These are phyloP conservation scores for Tricholoma terreum DNA, from an alignment of 768 basidiomycete genomes.

Conservation along the genomic window DNA sequence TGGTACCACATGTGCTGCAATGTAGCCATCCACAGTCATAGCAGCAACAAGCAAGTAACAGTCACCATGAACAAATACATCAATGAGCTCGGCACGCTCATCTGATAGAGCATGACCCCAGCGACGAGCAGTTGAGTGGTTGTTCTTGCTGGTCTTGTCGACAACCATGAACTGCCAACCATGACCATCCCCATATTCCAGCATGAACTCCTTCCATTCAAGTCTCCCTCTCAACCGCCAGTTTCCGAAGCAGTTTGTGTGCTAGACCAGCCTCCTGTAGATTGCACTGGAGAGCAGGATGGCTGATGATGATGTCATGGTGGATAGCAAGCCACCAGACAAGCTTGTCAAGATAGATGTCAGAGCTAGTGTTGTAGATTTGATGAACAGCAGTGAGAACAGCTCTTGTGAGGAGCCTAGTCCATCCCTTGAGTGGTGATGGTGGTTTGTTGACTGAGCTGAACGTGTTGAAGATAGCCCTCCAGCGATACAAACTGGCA, in stretches of 20 bases:
- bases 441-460: constrained; percentile 14
- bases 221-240: constrained; percentile 23
- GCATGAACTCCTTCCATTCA: constrained; percentile 8
- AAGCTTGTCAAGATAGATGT: no score
- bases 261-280: constrained; percentile 68
- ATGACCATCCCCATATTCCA: constrained; percentile 7
- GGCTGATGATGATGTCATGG: background rate
- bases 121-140: no score
- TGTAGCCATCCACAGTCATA: constrained; percentile 31
- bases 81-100: constrained; percentile 12
- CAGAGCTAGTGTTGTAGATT: background rate
- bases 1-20: constrained; percentile 27
- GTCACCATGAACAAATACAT: constrained; percentile 22
- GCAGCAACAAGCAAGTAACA: constrained; percentile 31
- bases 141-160: no score
- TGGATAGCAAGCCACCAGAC: background rate
- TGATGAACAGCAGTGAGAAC: constrained; percentile 13
- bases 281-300: constrained; percentile 46
- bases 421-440: constrained; percentile 14
- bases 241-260: constrained; percentile 55
- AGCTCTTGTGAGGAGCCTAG: constrained; percentile 13
- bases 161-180: constrained; percentile 21
- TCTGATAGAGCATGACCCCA: no score
- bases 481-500: constrained; percentile 24
- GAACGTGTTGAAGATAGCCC: constrained; percentile 15